phyloP scores from a whole-genome alignment of 805 yeast species.

The Metschnikowia shivogae region DNA sequence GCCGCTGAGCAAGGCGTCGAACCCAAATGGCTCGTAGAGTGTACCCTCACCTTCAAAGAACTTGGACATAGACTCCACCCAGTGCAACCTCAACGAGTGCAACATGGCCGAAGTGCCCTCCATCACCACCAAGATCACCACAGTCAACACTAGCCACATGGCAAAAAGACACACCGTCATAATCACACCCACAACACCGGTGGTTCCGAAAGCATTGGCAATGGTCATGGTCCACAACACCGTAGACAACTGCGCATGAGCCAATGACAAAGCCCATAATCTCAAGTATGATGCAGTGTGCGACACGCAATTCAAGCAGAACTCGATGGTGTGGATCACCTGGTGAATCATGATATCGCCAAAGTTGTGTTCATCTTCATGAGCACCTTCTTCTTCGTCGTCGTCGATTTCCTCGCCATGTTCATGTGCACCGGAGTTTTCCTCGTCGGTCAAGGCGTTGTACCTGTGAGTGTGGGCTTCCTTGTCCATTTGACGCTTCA shows the following conservation, averaged over 20 bases:
- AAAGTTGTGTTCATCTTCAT: conserved; percentile 60
- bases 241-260: conserved; percentile 93
- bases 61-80: conserved; percentile 99
- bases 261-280: conserved; percentile 94
- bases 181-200: conserved; percentile 64
- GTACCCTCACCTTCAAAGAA: conserved; percentile 96
- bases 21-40: conserved; percentile 84
- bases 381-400: conserved; percentile 51
- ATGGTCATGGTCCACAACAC: conserved; percentile 97
- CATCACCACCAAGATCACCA: conserved; percentile 89
- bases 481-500: conserved; percentile 53
- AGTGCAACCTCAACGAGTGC: conserved; percentile 95
- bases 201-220: conserved; percentile 63
- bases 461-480: conserved; percentile 52
- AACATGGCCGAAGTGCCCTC: conserved; percentile 99
- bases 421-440: conserved; percentile 23
- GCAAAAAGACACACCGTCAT: conserved; percentile 80
- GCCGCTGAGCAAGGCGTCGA: conserved; percentile 26
- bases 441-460: conserved; percentile 31
- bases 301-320: conserved; percentile 95
- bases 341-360: conserved; percentile 97
- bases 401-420: conserved; percentile 34
- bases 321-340: conserved; percentile 95
- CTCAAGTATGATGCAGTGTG: conserved; percentile 97
- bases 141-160: conserved; percentile 92